Conservation (phyloP, 345 rosid genomes). For the Anastatica hierochuntica region DNA sequence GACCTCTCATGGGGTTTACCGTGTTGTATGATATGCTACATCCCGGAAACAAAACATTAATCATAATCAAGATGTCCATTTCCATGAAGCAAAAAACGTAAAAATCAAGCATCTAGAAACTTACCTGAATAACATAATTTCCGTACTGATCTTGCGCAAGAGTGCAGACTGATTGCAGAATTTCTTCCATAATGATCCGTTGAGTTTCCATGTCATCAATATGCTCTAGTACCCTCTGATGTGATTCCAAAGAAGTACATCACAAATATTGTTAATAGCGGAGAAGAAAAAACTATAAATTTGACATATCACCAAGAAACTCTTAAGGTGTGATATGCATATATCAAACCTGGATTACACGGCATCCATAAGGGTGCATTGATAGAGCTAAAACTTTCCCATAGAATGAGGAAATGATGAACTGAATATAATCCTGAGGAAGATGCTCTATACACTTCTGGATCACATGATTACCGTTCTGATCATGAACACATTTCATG, state of each 20-base stretch:
- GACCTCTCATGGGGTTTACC: constrained; percentile 76
- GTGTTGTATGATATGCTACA: constrained; percentile 83
- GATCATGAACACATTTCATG: constrained; percentile 91
- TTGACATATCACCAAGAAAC: neutral
- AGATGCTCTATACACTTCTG: constrained; percentile 92
- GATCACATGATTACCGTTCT: constrained; percentile 98
- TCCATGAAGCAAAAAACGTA: neutral
- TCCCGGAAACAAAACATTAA: constrained; percentile 15
- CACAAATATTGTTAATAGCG: neutral
- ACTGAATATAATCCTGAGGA: constrained; percentile 69
- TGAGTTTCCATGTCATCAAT: constrained; percentile 57
- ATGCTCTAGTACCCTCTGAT: constrained; percentile 86
- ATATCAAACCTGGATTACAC: constrained; percentile 73
- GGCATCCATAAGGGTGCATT: constrained; percentile 96
- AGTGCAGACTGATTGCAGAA: constrained; percentile 65
- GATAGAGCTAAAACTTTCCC: constrained; percentile 88
- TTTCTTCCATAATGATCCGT: constrained; percentile 71
- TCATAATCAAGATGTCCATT: neutral
- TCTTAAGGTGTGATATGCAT: neutral
- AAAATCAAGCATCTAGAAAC: neutral
- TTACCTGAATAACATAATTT: constrained; percentile 94
- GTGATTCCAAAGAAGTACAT: constrained; percentile 1
- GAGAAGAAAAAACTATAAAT: neutral
- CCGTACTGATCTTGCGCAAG: constrained; percentile 94
- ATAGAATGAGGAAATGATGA: constrained; percentile 74